These are phyloP conservation scores for Gossypium turneri DNA, from an alignment of 345 rosid genomes.

Conservation along the genomic window DNA sequence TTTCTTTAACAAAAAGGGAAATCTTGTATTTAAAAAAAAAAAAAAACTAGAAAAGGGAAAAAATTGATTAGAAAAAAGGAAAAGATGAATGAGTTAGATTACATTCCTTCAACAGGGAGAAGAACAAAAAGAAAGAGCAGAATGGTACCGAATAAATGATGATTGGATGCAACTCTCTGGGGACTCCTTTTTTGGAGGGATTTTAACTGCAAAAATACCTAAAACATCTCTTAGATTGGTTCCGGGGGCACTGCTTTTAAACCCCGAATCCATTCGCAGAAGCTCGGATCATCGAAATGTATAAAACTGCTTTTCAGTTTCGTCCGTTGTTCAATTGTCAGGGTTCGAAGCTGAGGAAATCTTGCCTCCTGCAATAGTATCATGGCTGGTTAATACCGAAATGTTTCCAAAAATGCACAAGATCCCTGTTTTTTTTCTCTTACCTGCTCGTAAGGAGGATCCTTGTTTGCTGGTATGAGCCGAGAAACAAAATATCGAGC, in stretches of 20 bases:
- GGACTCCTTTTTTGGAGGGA: background rate
- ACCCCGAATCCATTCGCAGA: constrained; percentile 88
- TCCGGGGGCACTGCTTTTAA: constrained; percentile 77
- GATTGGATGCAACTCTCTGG: background rate
- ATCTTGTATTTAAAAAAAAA: too few species aligned
- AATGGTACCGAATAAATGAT: background rate
- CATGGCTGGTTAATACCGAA: background rate
- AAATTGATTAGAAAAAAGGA: background rate
- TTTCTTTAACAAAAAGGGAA: background rate
- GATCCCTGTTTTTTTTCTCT: background rate
- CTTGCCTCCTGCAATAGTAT: constrained; percentile 72
- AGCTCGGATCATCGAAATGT: constrained; percentile 87
- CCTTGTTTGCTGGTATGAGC: constrained; percentile 95
- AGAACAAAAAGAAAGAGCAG: background rate
- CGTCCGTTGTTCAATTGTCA: constrained; percentile 59
- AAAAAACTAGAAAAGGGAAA: background rate
- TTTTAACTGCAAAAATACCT: background rate
- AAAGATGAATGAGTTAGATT: constrained; percentile 13
- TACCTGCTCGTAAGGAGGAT: constrained; percentile 97
- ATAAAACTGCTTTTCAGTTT: constrained; percentile 82
- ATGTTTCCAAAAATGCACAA: background rate
- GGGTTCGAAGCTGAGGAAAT: constrained; percentile 71
- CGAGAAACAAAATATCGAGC: constrained; percentile 93
- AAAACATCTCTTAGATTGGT: constrained; percentile 38
- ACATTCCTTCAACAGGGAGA: background rate